Conservation (phyloP, 441 rosid species). For the Aleurites moluccanus region DNA sequence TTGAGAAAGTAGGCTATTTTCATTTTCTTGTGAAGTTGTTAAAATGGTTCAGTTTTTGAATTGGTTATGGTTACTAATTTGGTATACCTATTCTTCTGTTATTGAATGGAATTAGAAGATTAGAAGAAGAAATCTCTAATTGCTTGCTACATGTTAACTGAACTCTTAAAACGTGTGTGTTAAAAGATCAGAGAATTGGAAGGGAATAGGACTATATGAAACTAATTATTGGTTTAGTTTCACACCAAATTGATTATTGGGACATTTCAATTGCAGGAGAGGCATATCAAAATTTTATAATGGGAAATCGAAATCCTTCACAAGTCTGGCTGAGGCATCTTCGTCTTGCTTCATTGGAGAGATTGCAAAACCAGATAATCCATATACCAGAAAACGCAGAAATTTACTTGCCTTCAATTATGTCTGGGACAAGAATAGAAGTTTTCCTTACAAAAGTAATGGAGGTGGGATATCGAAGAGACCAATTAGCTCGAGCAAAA, state of each 20-base stretch:
- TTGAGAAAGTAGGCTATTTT: too few species aligned
- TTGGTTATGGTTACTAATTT: too few species aligned
- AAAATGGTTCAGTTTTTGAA: too few species aligned
- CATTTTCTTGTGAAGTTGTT: too few species aligned
- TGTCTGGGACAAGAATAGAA: slow-evolving; percentile 60
- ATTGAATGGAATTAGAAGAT: too few species aligned
- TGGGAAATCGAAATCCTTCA: slow-evolving; percentile 84
- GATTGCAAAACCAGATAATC: slow-evolving; percentile 73
- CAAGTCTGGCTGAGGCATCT: slow-evolving; percentile 52
- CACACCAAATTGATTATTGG: not conserved
- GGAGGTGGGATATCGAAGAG: slow-evolving; percentile 56
- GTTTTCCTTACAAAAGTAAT: slow-evolving; percentile 25
- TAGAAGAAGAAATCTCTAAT: too few species aligned
- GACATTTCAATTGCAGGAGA: slow-evolving; percentile 44
- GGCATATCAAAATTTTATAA: slow-evolving; percentile 76
- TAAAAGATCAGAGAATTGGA: too few species aligned
- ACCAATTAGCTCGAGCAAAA: slow-evolving; percentile 55
- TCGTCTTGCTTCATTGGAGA: slow-evolving; percentile 53
- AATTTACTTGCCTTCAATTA: slow-evolving; percentile 60
- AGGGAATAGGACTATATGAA: too few species aligned
- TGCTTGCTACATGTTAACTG: not conserved
- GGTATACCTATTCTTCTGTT: too few species aligned
- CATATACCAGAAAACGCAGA: slow-evolving; percentile 48
- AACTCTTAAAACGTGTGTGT: not conserved
- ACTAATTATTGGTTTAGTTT: not conserved